These are phyloP conservation scores for Triglochin maritima DNA, from an alignment of 106 monocot species.

Conservation along the genomic window DNA sequence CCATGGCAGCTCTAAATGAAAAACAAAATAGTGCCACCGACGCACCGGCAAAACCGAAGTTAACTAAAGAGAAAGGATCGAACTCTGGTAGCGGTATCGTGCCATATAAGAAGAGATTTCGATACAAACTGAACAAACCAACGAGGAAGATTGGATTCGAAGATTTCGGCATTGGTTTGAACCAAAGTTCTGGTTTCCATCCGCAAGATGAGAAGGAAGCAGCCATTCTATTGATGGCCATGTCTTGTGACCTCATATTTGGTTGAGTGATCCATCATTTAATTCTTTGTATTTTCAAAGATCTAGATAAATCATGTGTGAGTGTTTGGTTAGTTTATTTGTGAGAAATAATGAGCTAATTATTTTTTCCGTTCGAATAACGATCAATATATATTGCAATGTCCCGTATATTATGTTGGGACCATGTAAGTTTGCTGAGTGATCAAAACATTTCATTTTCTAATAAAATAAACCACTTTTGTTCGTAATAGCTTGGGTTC, in stretches of 20 bases:
- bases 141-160: conserved; percentile 28
- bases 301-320: no score
- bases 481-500: no score
- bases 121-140: conserved; percentile 32
- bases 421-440: no score
- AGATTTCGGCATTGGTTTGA: conserved; percentile 15
- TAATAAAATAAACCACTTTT: no score
- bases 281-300: no score
- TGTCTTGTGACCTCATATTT: conserved; percentile 44
- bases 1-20: conserved; percentile 6
- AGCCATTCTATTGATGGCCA: conserved; percentile 76
- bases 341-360: no score
- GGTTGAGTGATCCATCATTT: background rate
- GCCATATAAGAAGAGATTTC: conserved; percentile 69
- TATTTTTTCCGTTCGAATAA: no score
- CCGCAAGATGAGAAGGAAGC: conserved; percentile 71
- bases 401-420: no score
- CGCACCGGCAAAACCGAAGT: background rate
- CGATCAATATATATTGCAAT: no score
- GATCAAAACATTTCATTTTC: no score
- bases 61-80: background rate
- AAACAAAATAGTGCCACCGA: background rate
- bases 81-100: background rate
- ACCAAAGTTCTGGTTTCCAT: conserved; percentile 22
- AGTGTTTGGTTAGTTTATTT: background rate